Evolutionary conservation across 1,284 basidiomycete genomes (phyloP).

Genomic region (Naganishia sp.): DNA sequence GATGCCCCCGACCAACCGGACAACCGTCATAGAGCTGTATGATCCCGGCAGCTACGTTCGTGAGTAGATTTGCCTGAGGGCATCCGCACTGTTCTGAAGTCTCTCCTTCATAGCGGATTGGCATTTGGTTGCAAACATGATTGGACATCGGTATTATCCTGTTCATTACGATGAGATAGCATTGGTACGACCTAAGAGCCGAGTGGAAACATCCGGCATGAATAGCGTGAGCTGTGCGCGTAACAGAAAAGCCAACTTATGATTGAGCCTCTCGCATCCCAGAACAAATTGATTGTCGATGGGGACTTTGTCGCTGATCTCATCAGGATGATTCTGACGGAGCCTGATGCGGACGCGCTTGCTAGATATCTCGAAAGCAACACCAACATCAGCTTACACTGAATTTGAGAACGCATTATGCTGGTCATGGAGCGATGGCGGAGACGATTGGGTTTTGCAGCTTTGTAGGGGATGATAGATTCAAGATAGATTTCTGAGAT

Average conservation of each 20-base stretch:
- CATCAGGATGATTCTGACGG: slow-evolving; percentile 13
- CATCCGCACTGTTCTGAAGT: neutral
- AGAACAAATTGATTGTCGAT: slow-evolving; percentile 15
- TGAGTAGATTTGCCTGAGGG: slow-evolving; percentile 31
- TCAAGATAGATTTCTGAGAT: too few relatives aligned
- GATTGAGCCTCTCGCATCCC: neutral
- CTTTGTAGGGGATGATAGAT: too few relatives aligned
- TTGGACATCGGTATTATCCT: slow-evolving; percentile 43
- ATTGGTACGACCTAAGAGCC: slow-evolving; percentile 30
- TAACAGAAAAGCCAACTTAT: neutral
- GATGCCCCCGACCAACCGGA: slow-evolving; percentile 41
- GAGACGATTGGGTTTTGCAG: neutral
- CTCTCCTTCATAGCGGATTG: slow-evolving; percentile 38
- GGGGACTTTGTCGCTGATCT: slow-evolving; percentile 17
- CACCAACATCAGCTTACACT: slow-evolving; percentile 1
- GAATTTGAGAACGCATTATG: too few relatives aligned
- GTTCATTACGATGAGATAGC: slow-evolving; percentile 40
- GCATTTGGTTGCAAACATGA: slow-evolving; percentile 39
- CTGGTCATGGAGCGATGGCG: too few relatives aligned
- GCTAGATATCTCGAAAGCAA: neutral
- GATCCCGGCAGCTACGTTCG: slow-evolving; percentile 41
- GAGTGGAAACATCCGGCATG: slow-evolving; percentile 18
- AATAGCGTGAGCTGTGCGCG: neutral
- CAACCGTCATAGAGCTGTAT: slow-evolving; percentile 42
- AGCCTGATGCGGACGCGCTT: slow-evolving; percentile 5